phyloP scores from a whole-genome alignment of 345 rosid genomes.

The Hirschfeldia incana region DNA sequence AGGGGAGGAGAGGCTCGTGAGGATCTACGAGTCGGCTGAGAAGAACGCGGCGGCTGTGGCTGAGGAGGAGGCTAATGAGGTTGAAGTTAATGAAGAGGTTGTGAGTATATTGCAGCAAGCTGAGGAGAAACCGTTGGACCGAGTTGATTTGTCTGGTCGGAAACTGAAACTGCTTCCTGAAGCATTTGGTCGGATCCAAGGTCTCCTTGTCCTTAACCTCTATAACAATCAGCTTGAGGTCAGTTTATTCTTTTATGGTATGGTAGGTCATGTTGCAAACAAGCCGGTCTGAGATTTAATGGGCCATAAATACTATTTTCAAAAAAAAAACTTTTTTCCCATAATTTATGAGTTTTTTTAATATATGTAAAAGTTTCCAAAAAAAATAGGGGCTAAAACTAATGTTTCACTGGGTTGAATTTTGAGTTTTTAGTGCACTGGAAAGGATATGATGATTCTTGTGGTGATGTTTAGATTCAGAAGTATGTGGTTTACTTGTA shows the following conservation, averaged over 20 bases:
- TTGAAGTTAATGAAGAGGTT: constrained; percentile 58
- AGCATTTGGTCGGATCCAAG: constrained; percentile 72
- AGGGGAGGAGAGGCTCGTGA: constrained; percentile 70
- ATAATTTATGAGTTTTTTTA: no score
- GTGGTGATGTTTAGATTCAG: not conserved
- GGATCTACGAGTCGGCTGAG: constrained; percentile 66
- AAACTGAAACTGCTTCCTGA: constrained; percentile 68
- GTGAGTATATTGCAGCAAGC: constrained; percentile 61
- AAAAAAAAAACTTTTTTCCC: no score
- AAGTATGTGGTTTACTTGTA: not conserved
- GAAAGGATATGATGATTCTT: not conserved
- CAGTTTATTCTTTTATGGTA: constrained; percentile 11
- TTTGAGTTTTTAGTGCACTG: not conserved
- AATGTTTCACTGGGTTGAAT: no score
- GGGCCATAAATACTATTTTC: no score
- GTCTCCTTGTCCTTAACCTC: constrained; percentile 63
- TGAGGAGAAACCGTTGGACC: constrained; percentile 53
- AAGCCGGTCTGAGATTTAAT: no score
- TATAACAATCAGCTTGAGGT: constrained; percentile 81
- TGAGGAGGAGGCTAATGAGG: constrained; percentile 29
- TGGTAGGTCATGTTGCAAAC: no score
- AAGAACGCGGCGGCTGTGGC: constrained; percentile 36
- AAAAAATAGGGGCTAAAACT: no score
- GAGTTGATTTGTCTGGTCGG: constrained; percentile 67
- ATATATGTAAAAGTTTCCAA: no score